A percentile compares a stretch with the other conserved stretches of the same genome.
Conservation (phyloP, 83 land plant species). For the Diphasiastrum complanatum region DNA sequence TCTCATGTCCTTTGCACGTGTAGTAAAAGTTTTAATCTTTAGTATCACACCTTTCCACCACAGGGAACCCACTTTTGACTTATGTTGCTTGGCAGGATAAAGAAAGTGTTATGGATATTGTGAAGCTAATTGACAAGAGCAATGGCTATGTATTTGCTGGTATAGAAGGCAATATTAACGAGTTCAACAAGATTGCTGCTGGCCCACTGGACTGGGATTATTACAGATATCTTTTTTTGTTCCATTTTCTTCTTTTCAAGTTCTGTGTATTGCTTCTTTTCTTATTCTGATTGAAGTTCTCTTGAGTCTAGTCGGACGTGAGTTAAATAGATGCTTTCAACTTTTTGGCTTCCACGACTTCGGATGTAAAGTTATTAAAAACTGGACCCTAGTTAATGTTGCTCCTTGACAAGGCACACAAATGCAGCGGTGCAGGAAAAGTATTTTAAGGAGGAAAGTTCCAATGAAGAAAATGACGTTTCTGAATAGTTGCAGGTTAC, state of each 20-base stretch:
- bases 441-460: slow-evolving; percentile 74
- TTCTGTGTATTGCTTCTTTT: no score
- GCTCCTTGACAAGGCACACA: slow-evolving; percentile 53
- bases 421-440: slow-evolving; percentile 91
- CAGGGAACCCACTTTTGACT: no score
- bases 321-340: no score
- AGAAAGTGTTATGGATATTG: slow-evolving; percentile 83
- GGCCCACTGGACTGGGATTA: slow-evolving; percentile 85
- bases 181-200: slow-evolving; percentile 86
- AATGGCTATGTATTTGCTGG: slow-evolving; percentile 89
- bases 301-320: no score
- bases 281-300: no score
- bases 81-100: slow-evolving; percentile 64
- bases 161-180: slow-evolving; percentile 71
- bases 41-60: no score
- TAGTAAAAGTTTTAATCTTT: no score
- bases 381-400: slow-evolving; percentile 2
- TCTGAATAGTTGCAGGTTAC: no score
- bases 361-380: background rate
- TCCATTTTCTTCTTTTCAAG: background rate
- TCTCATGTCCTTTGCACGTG: no score
- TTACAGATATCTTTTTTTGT: slow-evolving; percentile 83
- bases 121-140: slow-evolving; percentile 80
- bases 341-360: background rate
- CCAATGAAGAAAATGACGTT: no score